phyloP scores from a whole-genome alignment of 495 filamentous ascomycete species.

The Coniosporium apollinis region DNA sequence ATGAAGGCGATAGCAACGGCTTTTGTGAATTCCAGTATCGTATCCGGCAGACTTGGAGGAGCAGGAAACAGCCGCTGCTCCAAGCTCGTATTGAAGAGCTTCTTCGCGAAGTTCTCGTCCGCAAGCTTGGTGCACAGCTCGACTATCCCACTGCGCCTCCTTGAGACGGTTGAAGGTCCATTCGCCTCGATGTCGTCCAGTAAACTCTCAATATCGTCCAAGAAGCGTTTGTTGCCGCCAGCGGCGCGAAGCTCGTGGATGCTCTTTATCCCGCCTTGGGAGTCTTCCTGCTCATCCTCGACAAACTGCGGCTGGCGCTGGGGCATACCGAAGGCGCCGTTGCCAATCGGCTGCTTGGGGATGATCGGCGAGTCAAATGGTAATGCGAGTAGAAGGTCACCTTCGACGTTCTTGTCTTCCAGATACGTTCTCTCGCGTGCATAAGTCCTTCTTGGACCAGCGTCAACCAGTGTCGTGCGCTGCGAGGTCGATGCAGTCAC shows the following conservation, averaged over 20 bases:
- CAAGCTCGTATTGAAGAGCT: slow-evolving; percentile 61
- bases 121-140: slow-evolving; percentile 39
- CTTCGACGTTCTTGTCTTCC: slow-evolving; percentile 26
- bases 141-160: slow-evolving; percentile 36
- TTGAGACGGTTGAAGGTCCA: slow-evolving; percentile 27
- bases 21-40: slow-evolving; percentile 41
- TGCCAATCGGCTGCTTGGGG: neutral
- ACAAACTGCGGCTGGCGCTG: too few species aligned
- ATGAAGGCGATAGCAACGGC: slow-evolving; percentile 38
- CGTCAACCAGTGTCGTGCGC: slow-evolving; percentile 12
- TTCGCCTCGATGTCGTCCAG: slow-evolving; percentile 64
- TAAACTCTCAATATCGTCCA: slow-evolving; percentile 63
- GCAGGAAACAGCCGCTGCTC: slow-evolving; percentile 46
- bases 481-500: neutral
- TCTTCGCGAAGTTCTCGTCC: slow-evolving; percentile 52
- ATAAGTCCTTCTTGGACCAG: slow-evolving; percentile 39
- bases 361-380: slow-evolving; percentile 6
- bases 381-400: slow-evolving; percentile 11
- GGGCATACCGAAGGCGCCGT: slow-evolving; percentile 1
- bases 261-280: slow-evolving; percentile 40
- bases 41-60: slow-evolving; percentile 16
- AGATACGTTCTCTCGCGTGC: slow-evolving; percentile 44
- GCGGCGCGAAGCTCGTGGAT: slow-evolving; percentile 83
- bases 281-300: slow-evolving; percentile 35
- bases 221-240: slow-evolving; percentile 67